These are phyloP conservation scores for Mycena belliarum DNA, from an alignment of 768 basidiomycete genomes.

Conservation along the genomic window DNA sequence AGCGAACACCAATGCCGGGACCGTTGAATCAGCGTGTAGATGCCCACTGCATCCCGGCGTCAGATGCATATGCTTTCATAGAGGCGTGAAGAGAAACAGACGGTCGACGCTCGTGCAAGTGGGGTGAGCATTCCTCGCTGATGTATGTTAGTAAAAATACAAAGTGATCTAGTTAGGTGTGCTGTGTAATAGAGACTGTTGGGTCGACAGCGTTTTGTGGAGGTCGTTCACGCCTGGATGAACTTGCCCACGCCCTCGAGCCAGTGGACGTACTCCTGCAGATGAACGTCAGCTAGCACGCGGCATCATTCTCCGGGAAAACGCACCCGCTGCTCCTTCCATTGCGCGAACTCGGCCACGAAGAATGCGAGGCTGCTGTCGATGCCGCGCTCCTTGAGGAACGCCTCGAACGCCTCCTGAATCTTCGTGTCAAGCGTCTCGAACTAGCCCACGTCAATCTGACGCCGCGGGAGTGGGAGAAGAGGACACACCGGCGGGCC, in stretches of 20 bases:
- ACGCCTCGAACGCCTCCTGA: conserved; percentile 89
- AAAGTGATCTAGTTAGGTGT: too few species aligned
- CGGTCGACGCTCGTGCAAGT: too few species aligned
- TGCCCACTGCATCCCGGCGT: too few species aligned
- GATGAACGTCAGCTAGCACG: not conserved
- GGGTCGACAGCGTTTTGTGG: too few species aligned
- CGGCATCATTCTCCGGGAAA: not conserved
- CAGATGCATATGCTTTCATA: too few species aligned
- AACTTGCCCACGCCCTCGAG: conserved; percentile 79
- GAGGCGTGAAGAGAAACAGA: too few species aligned
- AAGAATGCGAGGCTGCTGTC: conserved; percentile 81
- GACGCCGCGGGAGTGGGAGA: not conserved
- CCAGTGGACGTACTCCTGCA: conserved; percentile 93
- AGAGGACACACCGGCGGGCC: conserved; percentile 70
- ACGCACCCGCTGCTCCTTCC: conserved; percentile 90
- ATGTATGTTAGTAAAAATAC: too few species aligned
- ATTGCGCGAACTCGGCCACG: conserved; percentile 83
- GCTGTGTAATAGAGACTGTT: too few species aligned
- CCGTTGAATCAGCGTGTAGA: too few species aligned
- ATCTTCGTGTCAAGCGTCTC: conserved; percentile 85
- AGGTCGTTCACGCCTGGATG: conserved; percentile 58
- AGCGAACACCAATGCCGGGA: too few species aligned
- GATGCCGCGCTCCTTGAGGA: conserved; percentile 86
- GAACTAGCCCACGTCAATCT: conserved; percentile 49
- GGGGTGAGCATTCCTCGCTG: too few species aligned